Base-by-base conservation (phyloP, 495 filamentous ascomycete genomes). In the Podospora conica region DNA sequence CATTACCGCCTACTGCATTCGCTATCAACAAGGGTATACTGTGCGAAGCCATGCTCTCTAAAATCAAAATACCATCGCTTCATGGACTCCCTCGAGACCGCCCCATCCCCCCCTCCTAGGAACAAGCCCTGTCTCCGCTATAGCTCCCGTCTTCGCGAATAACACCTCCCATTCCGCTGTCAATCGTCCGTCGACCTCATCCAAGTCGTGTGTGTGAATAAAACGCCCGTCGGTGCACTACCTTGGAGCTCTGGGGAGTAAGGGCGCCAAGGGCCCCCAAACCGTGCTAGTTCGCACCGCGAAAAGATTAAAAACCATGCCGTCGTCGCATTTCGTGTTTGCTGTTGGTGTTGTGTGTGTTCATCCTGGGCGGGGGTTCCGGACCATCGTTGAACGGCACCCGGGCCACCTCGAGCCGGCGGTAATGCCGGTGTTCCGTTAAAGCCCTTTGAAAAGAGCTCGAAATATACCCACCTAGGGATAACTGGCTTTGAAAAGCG, bases 241-340 rank as follows among this genome's bases (percentile, higher is more conserved):
- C 63, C 54, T 64, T 27, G 29, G 63, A 57, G 55, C 63, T 57
- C 27, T 23, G 15, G 40, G 55, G 55, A 55, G 55, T 55, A 33
- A 20, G 63, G 63, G 55, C 54, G 22, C 33, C 25, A 21, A 58
- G 11, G 18, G 40, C 20, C 23, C 60, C 63, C 61, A 8, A 6
- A 53, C 58, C 55, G 65, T 69, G 68, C 68, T 63, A 31, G 68
- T 63, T 69, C 54, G 68, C 68, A 69, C 65, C 57, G 8, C 60
- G 61, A 61, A 59, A 54, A 63, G 10, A 61, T 64, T 67, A 64
- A 53, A 25, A 55, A 40, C 60, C 55, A 64, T 64, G 53, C 60
- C 28, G 55, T 65, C 25, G 23, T 64, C 31, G 24, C 58, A 54
- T 63, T 29, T 63, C 25, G 21, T 61, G 53, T 64, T 11, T 53